These are phyloP conservation scores for Paraurostyla sp. DNA, from an alignment of 73 alveolate species.

Conservation along the genomic window DNA sequence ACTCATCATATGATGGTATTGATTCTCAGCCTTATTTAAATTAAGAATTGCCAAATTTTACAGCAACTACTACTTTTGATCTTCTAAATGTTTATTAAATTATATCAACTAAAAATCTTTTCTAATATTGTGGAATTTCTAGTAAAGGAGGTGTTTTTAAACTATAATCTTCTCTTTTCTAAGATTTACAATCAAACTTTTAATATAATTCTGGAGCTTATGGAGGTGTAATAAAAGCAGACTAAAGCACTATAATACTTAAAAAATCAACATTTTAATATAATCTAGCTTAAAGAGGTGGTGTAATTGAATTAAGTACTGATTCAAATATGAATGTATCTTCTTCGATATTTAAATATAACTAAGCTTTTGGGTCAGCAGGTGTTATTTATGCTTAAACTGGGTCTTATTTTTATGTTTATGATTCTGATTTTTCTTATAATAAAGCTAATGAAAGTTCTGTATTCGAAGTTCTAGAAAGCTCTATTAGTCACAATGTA, in stretches of 20 bases:
- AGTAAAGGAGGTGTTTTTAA: conserved; percentile 13
- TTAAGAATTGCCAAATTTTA: background rate
- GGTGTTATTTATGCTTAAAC: conserved; percentile 32
- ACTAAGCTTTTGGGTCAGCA: background rate
- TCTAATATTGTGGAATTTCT: background rate
- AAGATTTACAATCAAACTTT: background rate
- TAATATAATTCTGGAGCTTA: background rate
- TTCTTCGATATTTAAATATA: background rate
- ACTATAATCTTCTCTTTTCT: background rate
- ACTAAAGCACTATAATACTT: background rate
- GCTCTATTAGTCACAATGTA: background rate
- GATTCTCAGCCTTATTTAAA: background rate
- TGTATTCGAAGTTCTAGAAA: background rate
- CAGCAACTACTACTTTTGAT: background rate
- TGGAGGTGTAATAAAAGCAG: background rate
- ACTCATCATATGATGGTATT: background rate
- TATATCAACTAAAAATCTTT: background rate
- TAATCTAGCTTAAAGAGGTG: conserved; percentile 22
- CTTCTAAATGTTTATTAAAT: background rate
- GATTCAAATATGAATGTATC: background rate
- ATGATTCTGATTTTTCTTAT: background rate
- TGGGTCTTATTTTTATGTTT: background rate
- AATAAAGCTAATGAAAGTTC: background rate
- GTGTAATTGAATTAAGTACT: background rate
- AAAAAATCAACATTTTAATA: background rate